Percentiles rank a stretch among this genome's conserved stretches.
Evolutionary conservation across 2,329 filamentous ascomycete genomes (phyloP).

Genomic region (Aureobasidium pullulans): DNA sequence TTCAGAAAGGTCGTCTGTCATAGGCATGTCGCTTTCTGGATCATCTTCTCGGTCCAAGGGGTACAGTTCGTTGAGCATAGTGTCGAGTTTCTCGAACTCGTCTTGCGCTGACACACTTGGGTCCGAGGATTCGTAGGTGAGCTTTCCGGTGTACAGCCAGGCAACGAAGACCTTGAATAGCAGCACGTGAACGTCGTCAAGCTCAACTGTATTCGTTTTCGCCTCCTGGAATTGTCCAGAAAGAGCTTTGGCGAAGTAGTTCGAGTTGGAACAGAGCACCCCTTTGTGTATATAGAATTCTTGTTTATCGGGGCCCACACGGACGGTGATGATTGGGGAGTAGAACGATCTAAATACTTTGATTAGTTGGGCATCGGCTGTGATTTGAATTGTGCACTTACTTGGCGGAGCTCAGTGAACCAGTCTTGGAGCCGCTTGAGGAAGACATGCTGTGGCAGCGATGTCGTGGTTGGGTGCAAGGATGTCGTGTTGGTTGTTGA

Average conservation of each 20-base stretch:
- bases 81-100: neutral
- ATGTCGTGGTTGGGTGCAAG: neutral
- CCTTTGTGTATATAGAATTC: neutral
- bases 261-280: neutral
- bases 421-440: neutral
- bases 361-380: neutral
- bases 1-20: neutral
- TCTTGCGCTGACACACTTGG: neutral
- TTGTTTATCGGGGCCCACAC: neutral
- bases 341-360: neutral
- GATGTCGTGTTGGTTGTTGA: too few relatives aligned
- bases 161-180: neutral
- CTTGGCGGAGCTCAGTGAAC: neutral
- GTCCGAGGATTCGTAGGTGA: neutral
- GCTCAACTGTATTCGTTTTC: neutral
- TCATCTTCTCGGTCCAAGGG: neutral
- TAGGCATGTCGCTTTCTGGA: too few relatives aligned
- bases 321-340: neutral
- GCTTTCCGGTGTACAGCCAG: neutral
- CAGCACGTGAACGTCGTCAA: neutral
- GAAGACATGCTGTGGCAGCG: neutral
- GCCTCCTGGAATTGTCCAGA: neutral
- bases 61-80: neutral
- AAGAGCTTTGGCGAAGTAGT: neutral
- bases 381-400: neutral